These are phyloP conservation scores for Tolypocladium amazonense DNA, from an alignment of 2,329 filamentous ascomycete species.

Conservation along the genomic window DNA sequence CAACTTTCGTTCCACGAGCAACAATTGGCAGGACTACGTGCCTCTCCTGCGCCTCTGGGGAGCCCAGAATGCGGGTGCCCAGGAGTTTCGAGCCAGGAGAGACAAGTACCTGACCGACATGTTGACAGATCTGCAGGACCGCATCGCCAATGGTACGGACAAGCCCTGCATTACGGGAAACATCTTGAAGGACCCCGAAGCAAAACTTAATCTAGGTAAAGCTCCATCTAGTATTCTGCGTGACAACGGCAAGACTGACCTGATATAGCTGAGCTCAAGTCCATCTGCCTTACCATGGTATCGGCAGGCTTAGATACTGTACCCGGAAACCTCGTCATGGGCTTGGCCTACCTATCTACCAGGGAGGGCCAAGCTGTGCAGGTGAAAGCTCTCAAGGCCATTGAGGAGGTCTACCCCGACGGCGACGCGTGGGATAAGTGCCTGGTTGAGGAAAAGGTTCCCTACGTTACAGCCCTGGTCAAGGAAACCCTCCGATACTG, in stretches of 20 bases:
- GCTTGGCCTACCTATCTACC: constrained; percentile 64
- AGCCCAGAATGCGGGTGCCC: constrained; percentile 49
- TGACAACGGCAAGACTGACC: not conserved
- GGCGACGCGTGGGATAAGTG: constrained; percentile 69
- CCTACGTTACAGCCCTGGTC: constrained; percentile 66
- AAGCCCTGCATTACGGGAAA: constrained; percentile 30
- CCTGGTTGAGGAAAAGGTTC: constrained; percentile 61
- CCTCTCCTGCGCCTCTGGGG: constrained; percentile 58
- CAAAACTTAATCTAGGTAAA: constrained; percentile 24
- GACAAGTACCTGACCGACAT: constrained; percentile 59
- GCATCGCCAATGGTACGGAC: constrained; percentile 27
- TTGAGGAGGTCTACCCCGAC: constrained; percentile 59
- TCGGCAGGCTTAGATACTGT: constrained; percentile 75
- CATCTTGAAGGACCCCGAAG: constrained; percentile 45
- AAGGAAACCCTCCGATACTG: constrained; percentile 73
- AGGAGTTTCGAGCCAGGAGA: constrained; percentile 55
- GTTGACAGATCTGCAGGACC: constrained; percentile 42
- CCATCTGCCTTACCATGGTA: constrained; percentile 74
- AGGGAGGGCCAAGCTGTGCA: constrained; percentile 60
- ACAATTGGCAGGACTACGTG: constrained; percentile 82
- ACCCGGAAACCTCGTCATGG: constrained; percentile 70
- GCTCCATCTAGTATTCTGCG: not conserved
- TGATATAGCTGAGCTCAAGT: constrained; percentile 58
- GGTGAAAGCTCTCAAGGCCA: constrained; percentile 56
- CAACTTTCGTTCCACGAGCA: constrained; percentile 67